Conservation (phyloP, 345 rosid genomes). For the Euphorbia pulcherrima region DNA sequence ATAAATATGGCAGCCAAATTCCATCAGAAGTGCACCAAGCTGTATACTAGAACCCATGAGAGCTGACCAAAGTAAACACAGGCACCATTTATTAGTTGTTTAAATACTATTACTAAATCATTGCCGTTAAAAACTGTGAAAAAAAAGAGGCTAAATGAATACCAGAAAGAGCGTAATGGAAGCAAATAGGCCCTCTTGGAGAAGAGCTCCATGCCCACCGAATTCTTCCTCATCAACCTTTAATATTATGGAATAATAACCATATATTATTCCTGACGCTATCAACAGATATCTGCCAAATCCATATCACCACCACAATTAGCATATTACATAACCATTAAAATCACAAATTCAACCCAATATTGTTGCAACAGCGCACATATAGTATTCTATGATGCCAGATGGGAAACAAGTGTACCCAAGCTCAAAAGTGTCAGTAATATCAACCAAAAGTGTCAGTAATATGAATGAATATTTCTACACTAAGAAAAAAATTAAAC, state of each 20-base stretch:
- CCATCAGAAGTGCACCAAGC: constrained; percentile 80
- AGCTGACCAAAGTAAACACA: constrained; percentile 53
- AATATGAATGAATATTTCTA: background rate
- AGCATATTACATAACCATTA: background rate
- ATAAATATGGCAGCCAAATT: constrained; percentile 12
- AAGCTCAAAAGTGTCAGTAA: background rate
- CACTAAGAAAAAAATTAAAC: background rate
- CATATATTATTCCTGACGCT: constrained; percentile 72
- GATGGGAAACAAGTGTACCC: background rate
- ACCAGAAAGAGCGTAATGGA: constrained; percentile 91
- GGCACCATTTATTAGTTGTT: constrained; percentile 10
- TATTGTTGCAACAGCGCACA: background rate
- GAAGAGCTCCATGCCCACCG: constrained; percentile 90
- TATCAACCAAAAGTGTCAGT: background rate
- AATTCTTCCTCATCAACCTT: constrained; percentile 90
- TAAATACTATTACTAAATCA: background rate
- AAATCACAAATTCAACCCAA: background rate
- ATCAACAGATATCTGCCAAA: constrained; percentile 59
- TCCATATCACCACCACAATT: constrained; percentile 20
- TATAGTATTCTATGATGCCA: background rate
- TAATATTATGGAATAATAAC: constrained; percentile 73
- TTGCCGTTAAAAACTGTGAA: too few relatives aligned
- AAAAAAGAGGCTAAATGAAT: constrained; percentile 13
- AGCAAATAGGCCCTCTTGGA: constrained; percentile 93
- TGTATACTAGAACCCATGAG: constrained; percentile 89